These are phyloP conservation scores for Neospermospora avenae DNA, from an alignment of 2,329 filamentous ascomycete genomes.

Conservation along the genomic window DNA sequence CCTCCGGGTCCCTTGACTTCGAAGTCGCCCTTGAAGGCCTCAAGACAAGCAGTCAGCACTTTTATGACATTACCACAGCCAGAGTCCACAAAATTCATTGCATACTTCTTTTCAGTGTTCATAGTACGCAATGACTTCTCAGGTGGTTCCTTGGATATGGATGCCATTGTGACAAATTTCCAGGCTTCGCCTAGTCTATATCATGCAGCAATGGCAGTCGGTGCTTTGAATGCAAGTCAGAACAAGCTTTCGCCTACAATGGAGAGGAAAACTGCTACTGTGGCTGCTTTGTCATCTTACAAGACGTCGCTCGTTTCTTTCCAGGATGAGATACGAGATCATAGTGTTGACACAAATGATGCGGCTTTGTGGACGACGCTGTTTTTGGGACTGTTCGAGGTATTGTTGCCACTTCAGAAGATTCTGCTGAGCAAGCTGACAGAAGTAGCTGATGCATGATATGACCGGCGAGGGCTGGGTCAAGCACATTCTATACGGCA, in stretches of 20 bases:
- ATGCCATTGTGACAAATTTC: constrained; percentile 13
- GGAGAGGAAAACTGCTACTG: not conserved
- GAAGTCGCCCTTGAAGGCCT: not conserved
- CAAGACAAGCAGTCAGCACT: not conserved
- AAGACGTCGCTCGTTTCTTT: constrained; percentile 14
- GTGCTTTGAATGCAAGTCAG: constrained; percentile 20
- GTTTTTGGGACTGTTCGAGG: constrained; percentile 28
- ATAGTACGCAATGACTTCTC: constrained; percentile 22
- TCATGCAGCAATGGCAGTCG: constrained; percentile 21
- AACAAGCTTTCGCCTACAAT: not conserved
- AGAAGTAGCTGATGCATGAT: constrained; percentile 24
- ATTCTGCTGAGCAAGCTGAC: not conserved
- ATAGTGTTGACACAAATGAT: constrained; percentile 10
- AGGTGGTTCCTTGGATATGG: constrained; percentile 9
- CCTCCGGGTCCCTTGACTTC: not conserved
- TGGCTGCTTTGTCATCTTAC: constrained; percentile 21
- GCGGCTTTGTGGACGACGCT: constrained; percentile 26
- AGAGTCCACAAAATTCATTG: constrained; percentile 5
- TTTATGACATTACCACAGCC: not conserved
- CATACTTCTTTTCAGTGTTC: constrained; percentile 22
- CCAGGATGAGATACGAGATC: constrained; percentile 10
- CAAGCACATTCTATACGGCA: constrained; percentile 28
- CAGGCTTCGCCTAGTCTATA: constrained; percentile 21
- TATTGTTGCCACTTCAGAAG: not conserved
- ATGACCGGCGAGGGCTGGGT: constrained; percentile 24